phyloP scores from a whole-genome alignment of 352 stramenopile species.

The Phytophthora multivora region DNA sequence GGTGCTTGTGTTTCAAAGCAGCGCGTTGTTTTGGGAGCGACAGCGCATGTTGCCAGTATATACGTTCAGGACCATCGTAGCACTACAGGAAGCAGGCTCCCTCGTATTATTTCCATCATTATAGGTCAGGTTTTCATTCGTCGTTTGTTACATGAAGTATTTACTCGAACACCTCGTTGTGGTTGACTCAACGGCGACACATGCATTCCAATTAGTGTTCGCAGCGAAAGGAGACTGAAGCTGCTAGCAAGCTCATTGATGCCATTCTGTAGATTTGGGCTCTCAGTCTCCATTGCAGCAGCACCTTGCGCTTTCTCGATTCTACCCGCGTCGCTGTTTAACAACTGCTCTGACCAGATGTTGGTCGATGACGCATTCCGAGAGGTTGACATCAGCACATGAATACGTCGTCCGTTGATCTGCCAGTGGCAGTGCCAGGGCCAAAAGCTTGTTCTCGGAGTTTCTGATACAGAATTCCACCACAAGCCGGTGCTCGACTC shows the following conservation, averaged over 20 bases:
- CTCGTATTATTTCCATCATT: constrained; percentile 43
- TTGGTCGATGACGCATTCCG: not conserved
- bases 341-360: not conserved
- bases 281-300: not conserved
- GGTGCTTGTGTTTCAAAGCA: constrained; percentile 3
- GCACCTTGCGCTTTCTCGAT: not conserved
- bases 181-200: no score
- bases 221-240: no score
- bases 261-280: no score
- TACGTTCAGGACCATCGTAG: constrained; percentile 23
- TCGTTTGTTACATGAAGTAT: not conserved
- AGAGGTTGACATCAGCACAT: not conserved
- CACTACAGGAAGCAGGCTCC: constrained; percentile 21
- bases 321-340: not conserved
- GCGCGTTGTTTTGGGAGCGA: constrained; percentile 8
- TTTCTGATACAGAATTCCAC: no score
- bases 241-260: no score
- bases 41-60: constrained; percentile 5
- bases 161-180: not conserved
- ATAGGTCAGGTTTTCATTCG: constrained; percentile 33
- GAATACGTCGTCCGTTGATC: not conserved
- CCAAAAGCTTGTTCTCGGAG: no score
- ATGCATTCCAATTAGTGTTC: no score
- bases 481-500: not conserved
- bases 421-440: no score